Percentiles rank a stretch among this genome's conserved stretches.
phyloP scores from a whole-genome alignment of 2,329 filamentous ascomycete species.

The Diaporthe citri region DNA sequence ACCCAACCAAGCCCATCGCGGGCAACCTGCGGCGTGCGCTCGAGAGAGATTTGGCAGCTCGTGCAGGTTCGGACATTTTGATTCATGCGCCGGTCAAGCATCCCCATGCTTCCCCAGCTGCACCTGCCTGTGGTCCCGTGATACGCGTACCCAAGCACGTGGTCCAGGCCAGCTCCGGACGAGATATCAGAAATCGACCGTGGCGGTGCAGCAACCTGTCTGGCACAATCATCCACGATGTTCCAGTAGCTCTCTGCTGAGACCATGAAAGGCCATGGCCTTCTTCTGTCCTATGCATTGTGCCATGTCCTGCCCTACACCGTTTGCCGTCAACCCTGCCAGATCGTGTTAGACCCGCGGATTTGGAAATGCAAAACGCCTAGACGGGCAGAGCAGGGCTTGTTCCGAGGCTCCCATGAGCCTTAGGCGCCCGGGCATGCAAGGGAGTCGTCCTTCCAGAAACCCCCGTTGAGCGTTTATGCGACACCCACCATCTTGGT shows the following conservation, averaged over 20 bases:
- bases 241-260: neutral
- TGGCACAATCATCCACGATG: neutral
- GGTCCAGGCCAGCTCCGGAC: neutral
- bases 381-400: neutral
- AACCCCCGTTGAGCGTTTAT: constrained; percentile 3
- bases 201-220: neutral
- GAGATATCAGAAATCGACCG: neutral
- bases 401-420: constrained; percentile 13
- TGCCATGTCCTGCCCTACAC: neutral
- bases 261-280: neutral
- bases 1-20: neutral
- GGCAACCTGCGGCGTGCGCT: neutral
- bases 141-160: constrained; percentile 2
- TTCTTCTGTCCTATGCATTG: neutral
- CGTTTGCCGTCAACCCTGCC: neutral
- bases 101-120: constrained; percentile 21
- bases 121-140: constrained; percentile 22
- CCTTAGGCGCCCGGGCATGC: neutral
- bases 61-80: constrained; percentile 24
- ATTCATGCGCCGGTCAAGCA: constrained; percentile 20
- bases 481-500: constrained; percentile 16
- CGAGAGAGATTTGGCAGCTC: neutral
- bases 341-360: neutral
- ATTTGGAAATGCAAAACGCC: constrained; percentile 24
- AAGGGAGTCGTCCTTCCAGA: neutral